Evolutionary conservation across 495 filamentous ascomycete genomes (phyloP), one percentile per base, ranked within the genome.

Genomic region (Penicillium turbatum): DNA sequence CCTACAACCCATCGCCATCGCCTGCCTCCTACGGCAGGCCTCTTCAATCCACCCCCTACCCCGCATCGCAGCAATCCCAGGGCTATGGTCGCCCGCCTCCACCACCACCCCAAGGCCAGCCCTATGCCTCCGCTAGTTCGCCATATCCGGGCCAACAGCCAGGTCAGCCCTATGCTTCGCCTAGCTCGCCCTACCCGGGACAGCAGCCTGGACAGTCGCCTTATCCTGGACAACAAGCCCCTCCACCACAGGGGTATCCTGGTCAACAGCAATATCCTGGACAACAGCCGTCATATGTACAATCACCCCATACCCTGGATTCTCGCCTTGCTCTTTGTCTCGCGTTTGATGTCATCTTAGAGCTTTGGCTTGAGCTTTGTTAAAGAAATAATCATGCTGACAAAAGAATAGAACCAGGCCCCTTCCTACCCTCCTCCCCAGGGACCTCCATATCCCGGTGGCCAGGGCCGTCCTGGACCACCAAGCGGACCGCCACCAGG

Each of bases 61-160:
- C 66, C 60, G 64, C 64, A 42, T 38, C 47, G 15, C 47, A 36
- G 27, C 63, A 60, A 39, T 27, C 61, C 31, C 73, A 71, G 55
- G 61, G 54, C 35, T 72, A 69, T 52, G 54, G 51, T 40, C 63
- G 63, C 39, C 55, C 67, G 24, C 67, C 64, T 29, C 65, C 65
- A 40, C 58, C 64, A 15, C 68, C 64, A 27, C 67, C 62, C 26
- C 54, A 60, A 49, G 60, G 63, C 47, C 67, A 72, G 62, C 67
- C 67, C 17, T 51, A 51, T 32, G 39, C 55, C 58, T 59, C 65
- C 24, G 59, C 70, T 19, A 61, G 61, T 54, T 63, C 66, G 50
- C 61, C 67, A 10, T 72, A 72, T 44, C 70, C 68, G 46, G 60
- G 63, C 45, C 67, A 72, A 55, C 67, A 71, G 41, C 65, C 66